Evolutionary conservation across 2,329 filamentous ascomycete genomes (phyloP), one percentile per base, ranked within the genome.

Genomic region (Pezizomycotina sp.): DNA sequence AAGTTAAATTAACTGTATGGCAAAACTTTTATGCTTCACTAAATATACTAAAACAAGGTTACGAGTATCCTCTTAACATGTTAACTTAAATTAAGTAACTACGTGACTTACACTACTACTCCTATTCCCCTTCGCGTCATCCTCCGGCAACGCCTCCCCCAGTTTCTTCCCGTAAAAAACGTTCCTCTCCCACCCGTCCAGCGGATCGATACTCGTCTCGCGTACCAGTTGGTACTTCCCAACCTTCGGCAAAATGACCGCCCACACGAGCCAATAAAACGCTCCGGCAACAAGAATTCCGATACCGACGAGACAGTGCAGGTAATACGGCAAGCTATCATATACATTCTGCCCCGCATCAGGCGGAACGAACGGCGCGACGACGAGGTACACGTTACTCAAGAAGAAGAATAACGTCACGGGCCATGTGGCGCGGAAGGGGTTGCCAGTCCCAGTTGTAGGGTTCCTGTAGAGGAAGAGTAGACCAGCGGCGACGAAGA

Each of bases 301-400:
- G 1, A 68, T 60, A 0, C 65, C 66, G 1, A 71, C 65, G 0
- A 69, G 58, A 0, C 67, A 66, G 46, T 69, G 69, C 0, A 68
- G 55, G 38, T 65, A 71, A 55, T 69, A 69, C 2, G 65, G 64
- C 25, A 69, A 69, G 1, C 59, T 59, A 32, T 61, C 58, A 56
- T 59, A 62, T 46, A 56, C 59, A 2, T 34, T 16, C 6, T 32
- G 24, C n/a, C 31, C 40, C 2, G 58, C 60, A 21, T 58, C 57
- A 0, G 66, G 68, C 2, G 68, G 66, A 27, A 71, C 61, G 36
- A 71, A 69, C 0, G 68, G 68, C 0, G 67, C 64, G 0, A 68
- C 23, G 2, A 61, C 61, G 6, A 70, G 57, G 43, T 69, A 68
- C 16, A 64, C 49, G 45, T 69, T 70, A 45, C 60, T 56, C 4